Base-by-base conservation (phyloP, 805 yeast species). In the Hanseniaspora meyeri region DNA sequence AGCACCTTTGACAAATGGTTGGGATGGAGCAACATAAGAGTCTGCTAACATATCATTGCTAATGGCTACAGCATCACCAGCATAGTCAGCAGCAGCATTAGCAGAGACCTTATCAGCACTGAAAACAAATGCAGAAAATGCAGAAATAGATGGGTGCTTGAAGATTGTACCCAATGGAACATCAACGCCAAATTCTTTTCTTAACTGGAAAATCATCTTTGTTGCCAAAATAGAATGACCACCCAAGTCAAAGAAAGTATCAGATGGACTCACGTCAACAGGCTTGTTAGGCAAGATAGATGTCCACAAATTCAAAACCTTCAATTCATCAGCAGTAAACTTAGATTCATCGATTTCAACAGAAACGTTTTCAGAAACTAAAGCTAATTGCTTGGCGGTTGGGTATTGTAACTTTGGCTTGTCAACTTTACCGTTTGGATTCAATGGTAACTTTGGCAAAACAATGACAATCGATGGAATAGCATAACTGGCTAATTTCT, bases 151-250 rank as follows among this genome's bases (percentile, higher is more conserved):
- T 58, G 98, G 97, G 65, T 81, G 79, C 67, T 85, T 86, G 78
- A 90, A 95, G 59, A 95, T 84, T 7, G 85, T 81, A 3, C 96
- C 96, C 59, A 93, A 74, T 27, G 98, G 97, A 54, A 93, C 74
- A 59, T 89, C 95, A 43, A 90, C 78, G 43, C 80, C 77, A 59
- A 90, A 74, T 62, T 77, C 78, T 72, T 85, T 84, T 68, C 97
- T 80, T 62, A 93, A 78, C 62, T 86, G 90, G 65, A 93, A 93
- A 59, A 93, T 91, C 96, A 93, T 89, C 67, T 95, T 80, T 0
- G 99, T 95, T 8, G 97, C 97, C 60, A 93, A 74, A 64, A 93
- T 91, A 1, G 97, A 91, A 70, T 93, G 99, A 2, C 99, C 99
- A 58, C 99, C 99, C 54, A 95, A 73, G 66, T 93, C 99, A 65